Percentiles rank a stretch among this genome's conserved stretches.
phyloP scores from a whole-genome alignment of 495 filamentous ascomycete species.

The Penicillium desertorum region DNA sequence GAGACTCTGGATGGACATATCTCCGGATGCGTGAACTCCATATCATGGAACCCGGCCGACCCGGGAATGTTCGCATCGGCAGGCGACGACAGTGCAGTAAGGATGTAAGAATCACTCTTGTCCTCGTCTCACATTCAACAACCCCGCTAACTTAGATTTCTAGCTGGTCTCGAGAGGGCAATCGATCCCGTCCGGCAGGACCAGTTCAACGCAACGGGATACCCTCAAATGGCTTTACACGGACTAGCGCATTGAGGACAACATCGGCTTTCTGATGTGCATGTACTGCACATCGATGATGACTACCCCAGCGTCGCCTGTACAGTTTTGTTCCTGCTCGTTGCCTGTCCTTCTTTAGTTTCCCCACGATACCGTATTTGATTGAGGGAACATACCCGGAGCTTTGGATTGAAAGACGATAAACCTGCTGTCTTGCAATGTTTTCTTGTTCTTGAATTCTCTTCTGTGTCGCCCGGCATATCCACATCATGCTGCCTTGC shows the following conservation, averaged over 20 bases:
- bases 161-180: conserved; percentile 44
- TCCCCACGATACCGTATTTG: conserved; percentile 12
- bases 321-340: background rate
- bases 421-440: conserved; percentile 14
- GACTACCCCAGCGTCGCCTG: background rate
- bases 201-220: conserved; percentile 29
- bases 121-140: background rate
- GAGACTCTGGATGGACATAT: conserved; percentile 73
- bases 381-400: conserved; percentile 18
- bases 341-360: conserved; percentile 9
- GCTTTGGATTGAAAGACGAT: conserved; percentile 27
- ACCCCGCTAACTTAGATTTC: conserved; percentile 21
- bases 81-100: conserved; percentile 81
- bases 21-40: conserved; percentile 79
- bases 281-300: background rate
- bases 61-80: conserved; percentile 86
- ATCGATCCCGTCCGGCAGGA: conserved; percentile 23
- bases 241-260: conserved; percentile 45
- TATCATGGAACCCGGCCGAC: conserved; percentile 84
- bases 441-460: conserved; percentile 3
- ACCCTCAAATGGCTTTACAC: conserved; percentile 37
- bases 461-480: background rate
- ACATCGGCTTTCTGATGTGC: conserved; percentile 34
- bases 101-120: conserved; percentile 62
- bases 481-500: conserved; percentile 1